Percentiles rank a stretch among this genome's conserved stretches.
These are phyloP conservation scores for Pseudogymnoascus verrucosus DNA, from an alignment of 2,329 filamentous ascomycete species.

Conservation along the genomic window DNA sequence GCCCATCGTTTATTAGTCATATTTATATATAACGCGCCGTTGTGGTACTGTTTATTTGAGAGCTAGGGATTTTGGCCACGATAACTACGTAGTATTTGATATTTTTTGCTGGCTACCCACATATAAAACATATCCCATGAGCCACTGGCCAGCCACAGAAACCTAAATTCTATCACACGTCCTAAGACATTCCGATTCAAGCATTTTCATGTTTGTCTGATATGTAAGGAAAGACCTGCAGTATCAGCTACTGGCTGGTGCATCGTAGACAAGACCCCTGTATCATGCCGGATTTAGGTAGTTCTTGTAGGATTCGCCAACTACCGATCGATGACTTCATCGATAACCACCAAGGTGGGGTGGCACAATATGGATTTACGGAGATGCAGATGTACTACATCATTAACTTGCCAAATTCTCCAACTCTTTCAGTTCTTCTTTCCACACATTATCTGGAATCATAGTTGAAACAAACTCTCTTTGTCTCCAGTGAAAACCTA, in stretches of 20 bases:
- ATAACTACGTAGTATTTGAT: background rate
- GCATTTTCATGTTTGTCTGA: background rate
- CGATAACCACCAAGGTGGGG: constrained; percentile 4
- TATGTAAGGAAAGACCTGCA: background rate
- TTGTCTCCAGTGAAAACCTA: background rate
- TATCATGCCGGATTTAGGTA: background rate
- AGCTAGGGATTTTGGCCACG: background rate
- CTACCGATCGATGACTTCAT: constrained; percentile 5
- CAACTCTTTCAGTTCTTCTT: background rate
- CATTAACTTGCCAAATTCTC: background rate
- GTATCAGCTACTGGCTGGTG: background rate
- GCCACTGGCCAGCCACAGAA: background rate
- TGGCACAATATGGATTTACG: background rate
- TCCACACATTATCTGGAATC: background rate
- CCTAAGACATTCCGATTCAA: background rate
- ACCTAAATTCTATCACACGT: background rate
- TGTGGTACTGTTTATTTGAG: background rate
- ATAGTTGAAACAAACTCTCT: background rate
- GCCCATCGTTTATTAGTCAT: background rate
- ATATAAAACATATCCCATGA: background rate
- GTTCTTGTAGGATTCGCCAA: background rate
- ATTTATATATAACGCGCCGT: background rate
- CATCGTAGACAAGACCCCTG: background rate
- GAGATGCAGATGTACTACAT: background rate
- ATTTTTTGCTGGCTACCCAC: background rate